Evolutionary conservation across 805 yeast genomes (phyloP).

Genomic region (Sugiyamaella smithiae): DNA sequence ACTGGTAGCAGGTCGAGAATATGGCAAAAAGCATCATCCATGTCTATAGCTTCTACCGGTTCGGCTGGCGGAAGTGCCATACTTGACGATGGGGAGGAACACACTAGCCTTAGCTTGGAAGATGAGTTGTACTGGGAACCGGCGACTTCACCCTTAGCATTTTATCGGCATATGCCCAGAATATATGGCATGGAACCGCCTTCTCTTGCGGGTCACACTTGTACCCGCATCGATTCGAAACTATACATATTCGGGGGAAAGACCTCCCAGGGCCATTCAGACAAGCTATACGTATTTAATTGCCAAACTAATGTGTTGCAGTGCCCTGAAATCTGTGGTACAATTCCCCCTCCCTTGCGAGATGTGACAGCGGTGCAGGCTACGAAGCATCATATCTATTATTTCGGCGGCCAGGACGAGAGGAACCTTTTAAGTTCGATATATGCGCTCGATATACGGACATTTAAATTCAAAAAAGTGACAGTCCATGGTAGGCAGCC

Average conservation of each 20-base stretch:
- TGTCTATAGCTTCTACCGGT: constrained; percentile 5
- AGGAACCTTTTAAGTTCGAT: constrained; percentile 10
- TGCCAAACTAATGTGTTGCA: constrained; percentile 20
- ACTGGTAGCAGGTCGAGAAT: not conserved
- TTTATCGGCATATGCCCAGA: constrained; percentile 23
- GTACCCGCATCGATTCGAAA: constrained; percentile 18
- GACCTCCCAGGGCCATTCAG: constrained; percentile 18
- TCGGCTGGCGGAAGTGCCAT: constrained; percentile 3
- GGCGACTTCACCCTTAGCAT: constrained; percentile 21
- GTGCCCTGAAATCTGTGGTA: constrained; percentile 14
- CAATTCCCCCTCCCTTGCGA: constrained; percentile 16
- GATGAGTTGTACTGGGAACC: constrained; percentile 11
- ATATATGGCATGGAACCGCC: constrained; percentile 28
- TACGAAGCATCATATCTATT: constrained; percentile 18
- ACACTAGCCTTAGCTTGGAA: not conserved
- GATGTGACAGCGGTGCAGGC: constrained; percentile 18
- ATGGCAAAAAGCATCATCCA: constrained; percentile 6
- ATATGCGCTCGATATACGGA: constrained; percentile 19
- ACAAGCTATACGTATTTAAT: constrained; percentile 22
- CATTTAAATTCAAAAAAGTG: constrained; percentile 15
- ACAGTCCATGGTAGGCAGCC: constrained; percentile 17
- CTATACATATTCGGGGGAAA: constrained; percentile 26
- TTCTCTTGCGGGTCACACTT: constrained; percentile 23
- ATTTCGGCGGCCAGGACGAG: constrained; percentile 25
- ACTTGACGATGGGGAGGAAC: not conserved